These are phyloP conservation scores for Paraphaeosphaeria sporulosa DNA, from an alignment of 2,329 filamentous ascomycete genomes.

Conservation along the genomic window DNA sequence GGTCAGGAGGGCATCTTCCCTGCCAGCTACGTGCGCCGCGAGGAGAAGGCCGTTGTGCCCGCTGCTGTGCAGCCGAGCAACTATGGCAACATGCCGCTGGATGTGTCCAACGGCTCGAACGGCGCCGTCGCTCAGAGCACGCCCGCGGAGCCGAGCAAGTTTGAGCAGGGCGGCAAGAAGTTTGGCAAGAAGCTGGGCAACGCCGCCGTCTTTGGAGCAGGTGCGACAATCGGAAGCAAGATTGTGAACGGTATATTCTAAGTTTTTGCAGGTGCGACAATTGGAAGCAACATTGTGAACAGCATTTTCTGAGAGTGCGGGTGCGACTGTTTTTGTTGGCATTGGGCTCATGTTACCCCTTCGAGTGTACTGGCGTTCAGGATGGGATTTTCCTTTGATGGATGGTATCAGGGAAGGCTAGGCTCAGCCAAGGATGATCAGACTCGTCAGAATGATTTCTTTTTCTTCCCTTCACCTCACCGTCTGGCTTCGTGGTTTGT, in stretches of 20 bases:
- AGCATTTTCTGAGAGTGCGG: conserved; percentile 72
- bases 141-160: conserved; percentile 66
- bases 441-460: neutral
- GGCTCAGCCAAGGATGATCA: neutral
- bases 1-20: conserved; percentile 92
- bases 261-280: conserved; percentile 90
- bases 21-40: conserved; percentile 80
- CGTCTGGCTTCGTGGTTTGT: neutral
- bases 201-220: conserved; percentile 88
- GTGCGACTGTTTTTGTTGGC: conserved; percentile 4
- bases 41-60: conserved; percentile 64
- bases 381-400: neutral
- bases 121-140: conserved; percentile 4
- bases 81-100: conserved; percentile 77
- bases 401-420: neutral
- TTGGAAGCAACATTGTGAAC: conserved; percentile 89
- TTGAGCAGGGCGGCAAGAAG: conserved; percentile 84
- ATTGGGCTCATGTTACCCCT: conserved; percentile 5
- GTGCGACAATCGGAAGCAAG: conserved; percentile 88
- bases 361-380: conserved; percentile 3
- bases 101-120: conserved; percentile 61
- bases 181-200: conserved; percentile 93
- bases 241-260: conserved; percentile 72
- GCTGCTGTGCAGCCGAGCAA: conserved; percentile 61
- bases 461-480: neutral